Evolutionary conservation across 139 green algal genomes (phyloP).

Genomic region (Picochlorum costavermella): DNA sequence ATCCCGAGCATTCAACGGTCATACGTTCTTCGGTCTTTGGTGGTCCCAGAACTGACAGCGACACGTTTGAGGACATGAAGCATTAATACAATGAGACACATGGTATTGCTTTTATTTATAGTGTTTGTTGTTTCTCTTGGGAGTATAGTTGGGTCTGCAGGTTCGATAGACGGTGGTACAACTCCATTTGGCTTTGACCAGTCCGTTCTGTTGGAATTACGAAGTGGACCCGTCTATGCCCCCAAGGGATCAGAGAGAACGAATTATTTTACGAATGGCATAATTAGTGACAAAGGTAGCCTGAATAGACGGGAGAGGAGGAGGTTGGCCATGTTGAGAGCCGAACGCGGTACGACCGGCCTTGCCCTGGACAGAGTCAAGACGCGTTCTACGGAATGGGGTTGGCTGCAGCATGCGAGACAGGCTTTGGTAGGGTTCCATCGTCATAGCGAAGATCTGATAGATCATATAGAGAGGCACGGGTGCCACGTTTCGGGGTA

Average conservation of each 20-base stretch:
- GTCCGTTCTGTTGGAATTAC: conserved; percentile 1
- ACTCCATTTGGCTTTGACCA: background rate
- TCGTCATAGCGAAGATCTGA: background rate
- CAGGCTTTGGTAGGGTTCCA: conserved; percentile 7
- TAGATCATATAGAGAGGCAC: conserved; percentile 3
- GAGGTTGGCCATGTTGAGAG: too few relatives aligned
- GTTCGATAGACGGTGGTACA: background rate
- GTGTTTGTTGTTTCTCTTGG: background rate
- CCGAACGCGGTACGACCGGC: too few relatives aligned
- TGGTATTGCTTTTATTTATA: too few relatives aligned
- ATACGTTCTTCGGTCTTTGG: too few relatives aligned
- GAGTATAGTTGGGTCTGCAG: background rate
- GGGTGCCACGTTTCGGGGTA: conserved; percentile 8
- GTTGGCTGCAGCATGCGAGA: background rate
- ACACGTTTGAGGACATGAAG: too few relatives aligned
- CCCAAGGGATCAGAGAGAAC: background rate
- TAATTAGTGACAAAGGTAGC: too few relatives aligned
- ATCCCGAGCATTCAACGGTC: too few relatives aligned
- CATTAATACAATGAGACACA: too few relatives aligned
- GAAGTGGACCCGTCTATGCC: conserved; percentile 1
- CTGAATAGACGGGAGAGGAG: too few relatives aligned
- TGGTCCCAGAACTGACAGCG: too few relatives aligned
- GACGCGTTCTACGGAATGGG: conserved; percentile 6
- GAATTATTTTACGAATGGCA: too few relatives aligned
- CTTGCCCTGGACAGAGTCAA: background rate